Evolutionary conservation across 768 basidiomycete genomes (phyloP).

Genomic region (Lanmaoa rubissima): DNA sequence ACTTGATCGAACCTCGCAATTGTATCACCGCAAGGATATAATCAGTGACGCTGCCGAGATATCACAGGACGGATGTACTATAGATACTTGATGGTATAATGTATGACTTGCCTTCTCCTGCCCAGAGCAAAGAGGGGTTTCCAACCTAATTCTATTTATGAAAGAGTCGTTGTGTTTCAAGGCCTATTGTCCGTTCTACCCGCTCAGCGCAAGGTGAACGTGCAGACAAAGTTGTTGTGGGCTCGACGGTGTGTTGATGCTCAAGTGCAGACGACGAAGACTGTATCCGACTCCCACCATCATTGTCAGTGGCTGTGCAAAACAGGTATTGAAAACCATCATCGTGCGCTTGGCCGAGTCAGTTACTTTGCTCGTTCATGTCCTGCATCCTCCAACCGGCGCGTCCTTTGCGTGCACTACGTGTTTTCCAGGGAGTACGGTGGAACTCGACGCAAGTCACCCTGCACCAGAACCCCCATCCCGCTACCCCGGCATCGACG

Average conservation of each 20-base stretch:
- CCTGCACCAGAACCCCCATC: neutral
- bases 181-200: too few species aligned
- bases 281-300: too few species aligned
- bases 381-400: conserved; percentile 18
- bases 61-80: neutral
- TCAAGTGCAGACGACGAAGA: too few species aligned
- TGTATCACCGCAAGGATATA: neutral
- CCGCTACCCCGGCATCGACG: neutral
- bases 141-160: too few species aligned
- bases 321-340: neutral
- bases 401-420: conserved; percentile 18
- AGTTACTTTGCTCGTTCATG: conserved; percentile 15
- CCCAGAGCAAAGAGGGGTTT: too few species aligned
- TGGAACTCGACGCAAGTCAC: conserved; percentile 22
- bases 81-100: neutral
- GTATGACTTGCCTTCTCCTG: too few species aligned
- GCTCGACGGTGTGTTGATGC: too few species aligned
- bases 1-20: neutral
- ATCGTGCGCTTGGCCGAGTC: neutral
- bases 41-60: neutral
- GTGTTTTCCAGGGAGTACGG: conserved; percentile 15
- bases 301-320: conserved; percentile 19
- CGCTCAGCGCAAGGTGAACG: too few species aligned
- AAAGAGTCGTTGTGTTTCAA: too few species aligned
- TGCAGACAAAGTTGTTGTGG: too few species aligned